Conservation (phyloP, 495 filamentous ascomycete genomes). For the Darksidea phi region DNA sequence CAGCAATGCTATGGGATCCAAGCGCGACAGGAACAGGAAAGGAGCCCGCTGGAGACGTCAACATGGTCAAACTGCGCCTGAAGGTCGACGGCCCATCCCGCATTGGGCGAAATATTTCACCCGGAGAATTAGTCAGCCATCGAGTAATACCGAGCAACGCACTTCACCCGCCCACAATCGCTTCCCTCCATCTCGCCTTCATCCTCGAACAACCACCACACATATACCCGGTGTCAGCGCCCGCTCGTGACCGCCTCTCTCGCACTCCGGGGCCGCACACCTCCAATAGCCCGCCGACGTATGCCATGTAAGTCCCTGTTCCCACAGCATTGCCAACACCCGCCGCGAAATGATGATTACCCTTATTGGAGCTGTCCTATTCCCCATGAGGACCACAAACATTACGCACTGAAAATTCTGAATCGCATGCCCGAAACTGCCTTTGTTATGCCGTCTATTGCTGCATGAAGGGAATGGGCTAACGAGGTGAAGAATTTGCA, state of each 20-base stretch:
- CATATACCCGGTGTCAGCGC: constrained; percentile 26
- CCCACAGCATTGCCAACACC: constrained; percentile 6
- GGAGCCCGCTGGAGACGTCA: neutral
- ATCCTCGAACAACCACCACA: constrained; percentile 11
- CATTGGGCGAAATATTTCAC: constrained; percentile 5
- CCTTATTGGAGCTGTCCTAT: constrained; percentile 99
- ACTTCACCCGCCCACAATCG: neutral
- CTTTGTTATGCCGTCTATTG: neutral
- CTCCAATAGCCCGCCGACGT: neutral
- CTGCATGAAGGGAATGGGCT: constrained; percentile 6
- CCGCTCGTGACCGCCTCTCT: constrained; percentile 22
- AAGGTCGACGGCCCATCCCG: neutral
- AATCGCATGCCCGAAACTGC: constrained; percentile 32
- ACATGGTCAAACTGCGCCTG: too few species aligned
- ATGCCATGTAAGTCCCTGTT: constrained; percentile 15
- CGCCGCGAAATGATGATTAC: constrained; percentile 56
- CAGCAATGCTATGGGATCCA: constrained; percentile 16
- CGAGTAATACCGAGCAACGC: neutral
- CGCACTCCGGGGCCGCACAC: neutral
- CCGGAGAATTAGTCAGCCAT: constrained; percentile 6
- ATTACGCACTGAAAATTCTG: constrained; percentile 50
- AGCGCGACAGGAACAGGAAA: constrained; percentile 24
- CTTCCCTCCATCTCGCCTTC: constrained; percentile 10
- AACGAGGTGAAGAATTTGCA: constrained; percentile 23
- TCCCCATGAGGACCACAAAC: constrained; percentile 45